These are phyloP conservation scores for Paramecium tetraurelia DNA, from an alignment of 73 alveolate genomes.

Conservation along the genomic window DNA sequence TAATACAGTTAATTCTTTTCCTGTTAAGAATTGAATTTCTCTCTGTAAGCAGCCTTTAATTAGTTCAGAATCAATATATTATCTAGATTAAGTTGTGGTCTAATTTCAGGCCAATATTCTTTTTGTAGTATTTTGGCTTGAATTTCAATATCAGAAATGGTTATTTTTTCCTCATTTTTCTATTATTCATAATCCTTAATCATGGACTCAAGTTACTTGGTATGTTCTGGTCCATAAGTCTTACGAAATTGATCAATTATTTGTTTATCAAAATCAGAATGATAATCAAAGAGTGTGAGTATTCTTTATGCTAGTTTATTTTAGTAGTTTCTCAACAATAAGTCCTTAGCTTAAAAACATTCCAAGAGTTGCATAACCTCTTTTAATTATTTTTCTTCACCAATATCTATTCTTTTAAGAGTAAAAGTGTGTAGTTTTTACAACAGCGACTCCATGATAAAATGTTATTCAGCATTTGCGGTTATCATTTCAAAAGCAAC, in stretches of 20 bases:
- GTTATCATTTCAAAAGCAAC: not conserved
- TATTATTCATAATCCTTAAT: not conserved
- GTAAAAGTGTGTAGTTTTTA: not conserved
- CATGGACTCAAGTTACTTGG: not conserved
- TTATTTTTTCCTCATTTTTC: not conserved
- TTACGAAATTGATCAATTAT: not conserved
- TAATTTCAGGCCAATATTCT: not conserved
- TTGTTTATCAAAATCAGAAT: not conserved
- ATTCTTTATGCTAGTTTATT: not conserved
- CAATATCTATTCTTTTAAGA: not conserved
- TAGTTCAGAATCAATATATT: not conserved
- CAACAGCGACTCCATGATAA: not conserved
- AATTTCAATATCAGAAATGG: not conserved
- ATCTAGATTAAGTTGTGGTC: not conserved
- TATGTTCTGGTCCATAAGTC: not conserved
- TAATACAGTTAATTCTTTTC: not conserved
- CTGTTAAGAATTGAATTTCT: not conserved
- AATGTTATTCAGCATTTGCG: not conserved
- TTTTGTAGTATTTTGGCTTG: not conserved
- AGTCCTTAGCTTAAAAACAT: not conserved
- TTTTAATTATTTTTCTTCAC: not conserved
- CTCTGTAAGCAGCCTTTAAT: not conserved
- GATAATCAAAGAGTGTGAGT: not conserved
- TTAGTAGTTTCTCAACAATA: not conserved
- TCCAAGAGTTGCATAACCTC: not conserved